These are phyloP conservation scores for Suillus spraguei DNA, from an alignment of 768 basidiomycete genomes.

Conservation along the genomic window DNA sequence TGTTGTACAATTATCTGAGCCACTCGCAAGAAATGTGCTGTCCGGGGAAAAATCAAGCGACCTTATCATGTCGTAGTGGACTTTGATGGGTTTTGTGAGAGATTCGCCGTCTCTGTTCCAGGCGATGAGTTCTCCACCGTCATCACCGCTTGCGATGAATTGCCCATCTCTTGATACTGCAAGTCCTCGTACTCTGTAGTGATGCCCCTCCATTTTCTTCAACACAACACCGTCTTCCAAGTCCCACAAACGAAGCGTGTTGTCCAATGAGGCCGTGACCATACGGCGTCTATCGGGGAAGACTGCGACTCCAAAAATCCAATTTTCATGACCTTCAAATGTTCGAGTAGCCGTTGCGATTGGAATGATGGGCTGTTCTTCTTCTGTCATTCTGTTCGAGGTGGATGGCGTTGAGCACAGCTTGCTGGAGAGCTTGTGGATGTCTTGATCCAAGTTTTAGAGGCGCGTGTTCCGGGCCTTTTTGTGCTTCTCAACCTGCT, in stretches of 20 bases:
- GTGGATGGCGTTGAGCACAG: neutral
- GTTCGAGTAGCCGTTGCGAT: neutral
- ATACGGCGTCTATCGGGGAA: neutral
- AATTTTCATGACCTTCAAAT: neutral
- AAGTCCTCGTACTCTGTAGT: neutral
- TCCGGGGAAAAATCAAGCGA: neutral
- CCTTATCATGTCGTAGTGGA: neutral
- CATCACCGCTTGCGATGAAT: neutral
- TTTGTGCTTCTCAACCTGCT: too few species aligned
- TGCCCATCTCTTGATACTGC: neutral
- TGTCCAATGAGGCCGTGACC: neutral
- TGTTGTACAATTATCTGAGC: too few species aligned
- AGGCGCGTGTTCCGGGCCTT: too few species aligned
- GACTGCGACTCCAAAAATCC: neutral
- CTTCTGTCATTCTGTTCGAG: neutral
- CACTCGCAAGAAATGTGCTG: neutral
- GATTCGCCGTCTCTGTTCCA: neutral
- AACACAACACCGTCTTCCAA: neutral
- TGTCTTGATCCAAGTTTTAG: too few species aligned
- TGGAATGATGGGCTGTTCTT: neutral
- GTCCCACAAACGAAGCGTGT: neutral
- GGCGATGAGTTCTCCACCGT: neutral
- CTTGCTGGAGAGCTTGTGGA: neutral
- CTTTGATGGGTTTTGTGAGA: neutral
- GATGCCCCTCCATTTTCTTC: neutral